Evolutionary conservation across 768 basidiomycete genomes (phyloP).

Genomic region (Boletus subparvulus): DNA sequence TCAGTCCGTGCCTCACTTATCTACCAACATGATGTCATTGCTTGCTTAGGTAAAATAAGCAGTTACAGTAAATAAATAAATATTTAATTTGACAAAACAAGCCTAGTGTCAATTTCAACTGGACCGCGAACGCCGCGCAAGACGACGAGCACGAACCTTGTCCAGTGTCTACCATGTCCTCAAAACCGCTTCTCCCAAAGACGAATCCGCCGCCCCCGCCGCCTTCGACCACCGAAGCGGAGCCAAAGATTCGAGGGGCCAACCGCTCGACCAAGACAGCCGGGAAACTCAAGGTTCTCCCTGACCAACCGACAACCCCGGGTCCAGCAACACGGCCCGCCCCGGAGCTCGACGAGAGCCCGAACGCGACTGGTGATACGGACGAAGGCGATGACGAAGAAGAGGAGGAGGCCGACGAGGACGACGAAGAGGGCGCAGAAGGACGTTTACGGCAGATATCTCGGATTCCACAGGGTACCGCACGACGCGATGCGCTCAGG

Average conservation of each 20-base stretch:
- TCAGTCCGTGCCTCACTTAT: neutral
- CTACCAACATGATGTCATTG: constrained; percentile 16
- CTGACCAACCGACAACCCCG: constrained; percentile 70
- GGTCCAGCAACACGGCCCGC: constrained; percentile 30
- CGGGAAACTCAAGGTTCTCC: constrained; percentile 85
- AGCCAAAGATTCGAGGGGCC: constrained; percentile 65
- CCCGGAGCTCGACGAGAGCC: constrained; percentile 41
- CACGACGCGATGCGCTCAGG: constrained; percentile 83
- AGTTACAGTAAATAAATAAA: neutral
- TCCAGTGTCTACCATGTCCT: constrained; percentile 23
- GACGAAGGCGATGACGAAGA: constrained; percentile 71
- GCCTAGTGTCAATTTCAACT: constrained; percentile 10
- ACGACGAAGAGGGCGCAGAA: constrained; percentile 56
- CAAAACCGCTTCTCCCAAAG: constrained; percentile 34
- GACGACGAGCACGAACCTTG: constrained; percentile 16
- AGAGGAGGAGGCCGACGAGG: constrained; percentile 51
- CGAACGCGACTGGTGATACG: constrained; percentile 55
- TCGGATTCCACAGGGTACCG: constrained; percentile 91
- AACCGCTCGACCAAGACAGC: constrained; percentile 80
- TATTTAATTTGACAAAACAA: constrained; percentile 4
- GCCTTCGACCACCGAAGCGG: constrained; percentile 22
- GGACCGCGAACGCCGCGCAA: constrained; percentile 5
- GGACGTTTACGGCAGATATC: constrained; percentile 69
- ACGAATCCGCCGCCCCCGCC: constrained; percentile 21
- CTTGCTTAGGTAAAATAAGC: neutral